phyloP scores from a whole-genome alignment of 176 grass and related monocot genomes.

The Musa acuminata region DNA sequence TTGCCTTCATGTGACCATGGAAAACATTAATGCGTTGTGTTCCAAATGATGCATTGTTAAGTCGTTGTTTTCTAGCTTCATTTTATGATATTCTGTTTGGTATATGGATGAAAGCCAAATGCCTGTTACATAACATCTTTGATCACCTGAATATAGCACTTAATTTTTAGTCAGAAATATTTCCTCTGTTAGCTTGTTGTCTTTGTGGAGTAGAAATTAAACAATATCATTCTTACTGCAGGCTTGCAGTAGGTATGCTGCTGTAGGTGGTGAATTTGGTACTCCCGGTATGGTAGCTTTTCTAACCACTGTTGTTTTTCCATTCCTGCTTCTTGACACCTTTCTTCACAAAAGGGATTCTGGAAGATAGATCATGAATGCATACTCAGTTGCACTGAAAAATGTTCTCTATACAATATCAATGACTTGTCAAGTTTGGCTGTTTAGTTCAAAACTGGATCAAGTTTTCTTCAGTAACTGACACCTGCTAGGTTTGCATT shows the following conservation, averaged over 20 bases:
- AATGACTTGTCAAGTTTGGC: too few relatives aligned
- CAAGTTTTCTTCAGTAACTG: too few relatives aligned
- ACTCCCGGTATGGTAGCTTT: constrained; percentile 47
- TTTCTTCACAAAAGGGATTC: not conserved
- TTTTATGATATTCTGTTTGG: not conserved
- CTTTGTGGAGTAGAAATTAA: not conserved
- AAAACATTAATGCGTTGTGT: not conserved
- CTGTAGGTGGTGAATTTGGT: constrained; percentile 44
- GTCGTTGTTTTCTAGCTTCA: not conserved
- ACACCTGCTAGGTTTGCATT: too few relatives aligned
- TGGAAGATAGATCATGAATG: not conserved
- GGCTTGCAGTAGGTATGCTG: constrained; percentile 73
- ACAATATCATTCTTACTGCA: constrained; percentile 25
- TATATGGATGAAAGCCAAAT: not conserved
- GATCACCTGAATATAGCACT: not conserved
- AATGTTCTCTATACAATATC: too few relatives aligned
- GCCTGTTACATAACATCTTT: not conserved
- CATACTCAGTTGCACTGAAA: too few relatives aligned
- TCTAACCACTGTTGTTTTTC: not conserved
- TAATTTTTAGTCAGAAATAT: not conserved
- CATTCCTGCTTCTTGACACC: not conserved
- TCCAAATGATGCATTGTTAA: not conserved
- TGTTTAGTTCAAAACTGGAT: too few relatives aligned
- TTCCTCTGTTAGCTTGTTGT: not conserved
- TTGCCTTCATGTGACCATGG: not conserved